Percentiles rank a stretch among this genome's conserved stretches.
Conservation (phyloP, 257 asterid species). For the Striga asiatica region DNA sequence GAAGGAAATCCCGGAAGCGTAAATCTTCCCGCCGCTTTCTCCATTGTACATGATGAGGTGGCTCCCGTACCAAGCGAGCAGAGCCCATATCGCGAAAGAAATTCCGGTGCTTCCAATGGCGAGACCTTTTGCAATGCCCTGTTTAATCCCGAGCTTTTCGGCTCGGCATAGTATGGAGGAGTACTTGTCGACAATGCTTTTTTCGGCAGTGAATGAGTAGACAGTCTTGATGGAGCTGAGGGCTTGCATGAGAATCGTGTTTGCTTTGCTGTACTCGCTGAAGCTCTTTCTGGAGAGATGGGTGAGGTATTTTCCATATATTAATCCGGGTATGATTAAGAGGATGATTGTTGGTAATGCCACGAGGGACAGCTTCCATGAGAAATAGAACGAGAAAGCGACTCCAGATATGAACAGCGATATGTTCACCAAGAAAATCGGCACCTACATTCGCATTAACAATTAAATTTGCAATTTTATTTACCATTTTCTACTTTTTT, state of each 20-base stretch:
- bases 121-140: conserved; percentile 74
- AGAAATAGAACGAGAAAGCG: conserved; percentile 50
- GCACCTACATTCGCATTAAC: conserved; percentile 59
- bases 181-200: conserved; percentile 46
- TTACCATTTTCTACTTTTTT: too few species aligned
- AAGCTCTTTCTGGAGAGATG: conserved; percentile 40
- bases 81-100: conserved; percentile 81
- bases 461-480: too few species aligned
- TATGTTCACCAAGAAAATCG: conserved; percentile 64
- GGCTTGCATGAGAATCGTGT: conserved; percentile 54
- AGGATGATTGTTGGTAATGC: conserved; percentile 59
- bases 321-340: conserved; percentile 56
- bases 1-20: conserved; percentile 65
- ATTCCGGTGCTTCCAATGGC: conserved; percentile 75
- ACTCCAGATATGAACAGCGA: conserved; percentile 66
- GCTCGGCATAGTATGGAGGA: conserved; percentile 44
- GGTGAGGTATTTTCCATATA: conserved; percentile 58
- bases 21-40: conserved; percentile 73
- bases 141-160: conserved; percentile 57
- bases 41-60: conserved; percentile 65
- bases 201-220: conserved; percentile 79
- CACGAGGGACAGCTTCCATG: conserved; percentile 66
- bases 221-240: conserved; percentile 73
- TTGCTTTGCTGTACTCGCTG: conserved; percentile 59
- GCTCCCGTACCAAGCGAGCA: conserved; percentile 92